A percentile compares a stretch with the other conserved stretches of the same genome.
These are phyloP conservation scores for Stellera chamaejasme DNA, from an alignment of 345 rosid species.

Conservation along the genomic window DNA sequence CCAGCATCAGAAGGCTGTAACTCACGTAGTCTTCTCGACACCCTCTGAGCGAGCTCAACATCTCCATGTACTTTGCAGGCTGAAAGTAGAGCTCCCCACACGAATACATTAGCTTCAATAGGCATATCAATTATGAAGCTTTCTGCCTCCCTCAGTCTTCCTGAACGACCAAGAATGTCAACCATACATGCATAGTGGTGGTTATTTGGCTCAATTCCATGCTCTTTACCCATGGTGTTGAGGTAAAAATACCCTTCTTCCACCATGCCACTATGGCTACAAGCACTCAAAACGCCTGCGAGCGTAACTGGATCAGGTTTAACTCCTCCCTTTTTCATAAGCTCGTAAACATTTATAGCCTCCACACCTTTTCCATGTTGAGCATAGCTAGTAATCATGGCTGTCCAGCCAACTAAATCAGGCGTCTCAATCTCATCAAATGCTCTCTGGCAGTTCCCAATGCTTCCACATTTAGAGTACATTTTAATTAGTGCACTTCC, in stretches of 20 bases:
- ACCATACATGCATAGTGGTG: slow-evolving; percentile 73
- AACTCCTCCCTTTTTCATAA: slow-evolving; percentile 38
- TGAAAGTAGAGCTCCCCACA: slow-evolving; percentile 78
- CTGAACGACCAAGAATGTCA: slow-evolving; percentile 75
- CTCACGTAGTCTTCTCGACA: slow-evolving; percentile 50
- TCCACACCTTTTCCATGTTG: slow-evolving; percentile 58
- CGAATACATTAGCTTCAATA: slow-evolving; percentile 49
- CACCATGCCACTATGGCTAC: slow-evolving; percentile 65
- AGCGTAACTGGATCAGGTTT: slow-evolving; percentile 66
- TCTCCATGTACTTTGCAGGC: slow-evolving; percentile 70
- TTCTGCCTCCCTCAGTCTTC: slow-evolving; percentile 67
- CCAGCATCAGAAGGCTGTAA: slow-evolving; percentile 49
- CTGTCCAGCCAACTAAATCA: slow-evolving; percentile 66
- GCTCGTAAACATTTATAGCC: slow-evolving; percentile 46
- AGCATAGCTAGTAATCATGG: slow-evolving; percentile 66
- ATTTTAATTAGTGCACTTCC: slow-evolving; percentile 65
- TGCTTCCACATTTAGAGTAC: slow-evolving; percentile 68
- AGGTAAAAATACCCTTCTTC: slow-evolving; percentile 57
- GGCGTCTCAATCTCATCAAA: slow-evolving; percentile 47
- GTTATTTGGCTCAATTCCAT: slow-evolving; percentile 46
- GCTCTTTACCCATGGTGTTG: slow-evolving; percentile 53
- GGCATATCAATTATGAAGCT: slow-evolving; percentile 49
- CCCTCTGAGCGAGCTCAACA: slow-evolving; percentile 56
- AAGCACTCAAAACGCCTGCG: slow-evolving; percentile 58
- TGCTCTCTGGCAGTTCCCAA: slow-evolving; percentile 47